Evolutionary conservation across 495 filamentous ascomycete species (phyloP), one percentile per base, ranked within the genome.

Genomic region (Penicillium maclennaniae): DNA sequence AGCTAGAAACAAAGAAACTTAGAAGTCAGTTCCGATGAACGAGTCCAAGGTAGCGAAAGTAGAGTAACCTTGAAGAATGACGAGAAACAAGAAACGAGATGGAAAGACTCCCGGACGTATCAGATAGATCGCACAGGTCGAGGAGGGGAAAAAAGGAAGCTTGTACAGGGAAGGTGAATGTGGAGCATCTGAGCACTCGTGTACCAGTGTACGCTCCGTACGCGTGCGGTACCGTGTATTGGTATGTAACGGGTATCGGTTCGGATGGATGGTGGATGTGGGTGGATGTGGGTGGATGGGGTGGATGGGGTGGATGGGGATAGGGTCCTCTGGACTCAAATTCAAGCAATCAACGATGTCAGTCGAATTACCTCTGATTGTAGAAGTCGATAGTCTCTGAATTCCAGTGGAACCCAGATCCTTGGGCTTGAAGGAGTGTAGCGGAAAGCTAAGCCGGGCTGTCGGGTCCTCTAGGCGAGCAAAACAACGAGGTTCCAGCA

Each of bases 91-190:
- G 54, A 37, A 34, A 26, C 46, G 41, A 21, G 14, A 38, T 16
- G 39, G 20, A 34, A n/a, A 50, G 31, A 36, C 20, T 47, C 40
- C 19, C 31, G 17, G 50, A 39, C 23, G 43, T 50, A 54, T 62
- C 62, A 56, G 65, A 63, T 63, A 54, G 59, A 56, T 60, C 60
- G 61, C 39, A 49, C 45, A 58, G 53, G 49, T 40, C 21, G 51
- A 17, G 38, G 46, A 45, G 39, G 52, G 45, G 45, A n/a, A 48
- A 48, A 34, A 16, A 9, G 48, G 39, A 20, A 21, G 23, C 5
- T 23, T 38, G 36, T 26, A 36, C 19, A 20, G 9, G 21, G 23
- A 23, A 16, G 34, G 27, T 31, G 7, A 7, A 12, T 7, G 27
- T 14, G 10, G 31, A 34, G 31, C 31, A 34, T 16, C 38, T 14